These are phyloP conservation scores for Canavalia gladiata DNA, from an alignment of 306 rosid species.

Conservation along the genomic window DNA sequence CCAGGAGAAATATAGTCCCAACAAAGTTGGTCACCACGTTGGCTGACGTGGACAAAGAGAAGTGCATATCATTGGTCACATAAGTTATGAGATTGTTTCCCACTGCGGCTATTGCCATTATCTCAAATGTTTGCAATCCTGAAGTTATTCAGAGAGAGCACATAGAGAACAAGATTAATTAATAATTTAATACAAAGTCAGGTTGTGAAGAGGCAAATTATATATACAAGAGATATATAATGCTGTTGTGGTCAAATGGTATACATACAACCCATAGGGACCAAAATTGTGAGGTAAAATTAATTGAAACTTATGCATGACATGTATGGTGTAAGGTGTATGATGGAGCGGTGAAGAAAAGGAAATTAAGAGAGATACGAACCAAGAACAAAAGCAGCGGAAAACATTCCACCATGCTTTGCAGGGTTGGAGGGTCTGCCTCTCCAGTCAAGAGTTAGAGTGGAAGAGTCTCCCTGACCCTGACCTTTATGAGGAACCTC, in stretches of 20 bases:
- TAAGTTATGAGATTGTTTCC: conserved; percentile 99
- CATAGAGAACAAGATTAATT: background rate
- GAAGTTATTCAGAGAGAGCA: conserved; percentile 7
- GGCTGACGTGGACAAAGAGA: conserved; percentile 83
- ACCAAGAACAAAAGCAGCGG: conserved; percentile 71
- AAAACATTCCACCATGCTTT: conserved; percentile 75
- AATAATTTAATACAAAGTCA: background rate
- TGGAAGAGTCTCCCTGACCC: background rate
- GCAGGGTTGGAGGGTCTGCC: conserved; percentile 75
- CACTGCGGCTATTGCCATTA: conserved; percentile 98
- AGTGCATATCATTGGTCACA: conserved; percentile 90
- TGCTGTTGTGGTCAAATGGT: too few species aligned
- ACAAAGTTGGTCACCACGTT: conserved; percentile 95
- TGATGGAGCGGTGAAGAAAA: too few species aligned
- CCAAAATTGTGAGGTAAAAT: too few species aligned
- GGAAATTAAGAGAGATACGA: background rate
- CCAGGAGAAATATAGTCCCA: conserved; percentile 87
- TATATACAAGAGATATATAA: too few species aligned
- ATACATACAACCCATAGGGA: too few species aligned
- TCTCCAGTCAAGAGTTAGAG: conserved; percentile 73
- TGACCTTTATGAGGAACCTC: background rate
- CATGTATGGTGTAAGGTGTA: too few species aligned
- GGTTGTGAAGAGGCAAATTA: too few species aligned
- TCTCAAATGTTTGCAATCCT: conserved; percentile 95
- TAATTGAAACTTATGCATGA: too few species aligned